Evolutionary conservation across 1,284 basidiomycete species (phyloP).

Genomic region (Lentinula novae-zelandiae): DNA sequence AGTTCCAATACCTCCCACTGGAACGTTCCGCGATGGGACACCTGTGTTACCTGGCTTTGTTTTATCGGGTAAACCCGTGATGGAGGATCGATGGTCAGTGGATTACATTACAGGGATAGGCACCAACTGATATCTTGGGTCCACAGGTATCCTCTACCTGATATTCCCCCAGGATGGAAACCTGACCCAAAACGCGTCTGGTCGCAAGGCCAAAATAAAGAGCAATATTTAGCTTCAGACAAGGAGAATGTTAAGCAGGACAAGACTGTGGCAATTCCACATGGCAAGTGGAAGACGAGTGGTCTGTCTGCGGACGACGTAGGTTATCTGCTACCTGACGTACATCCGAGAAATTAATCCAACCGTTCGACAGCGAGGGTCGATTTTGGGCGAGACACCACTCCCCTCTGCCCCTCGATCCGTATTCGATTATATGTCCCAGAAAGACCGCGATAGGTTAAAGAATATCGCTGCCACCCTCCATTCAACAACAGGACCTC

Average conservation of each 20-base stretch:
- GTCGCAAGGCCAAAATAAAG: slow-evolving; percentile 42
- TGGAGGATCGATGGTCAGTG: slow-evolving; percentile 71
- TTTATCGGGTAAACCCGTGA: slow-evolving; percentile 63
- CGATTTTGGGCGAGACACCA: slow-evolving; percentile 78
- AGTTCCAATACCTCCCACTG: slow-evolving; percentile 21
- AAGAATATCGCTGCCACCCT: slow-evolving; percentile 52
- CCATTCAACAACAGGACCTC: background rate
- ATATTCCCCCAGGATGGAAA: slow-evolving; percentile 80
- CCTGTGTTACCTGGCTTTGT: slow-evolving; percentile 75
- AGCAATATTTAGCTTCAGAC: background rate
- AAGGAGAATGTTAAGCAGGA: slow-evolving; percentile 43
- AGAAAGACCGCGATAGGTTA: slow-evolving; percentile 85
- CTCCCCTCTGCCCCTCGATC: slow-evolving; percentile 70
- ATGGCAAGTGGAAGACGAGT: slow-evolving; percentile 46
- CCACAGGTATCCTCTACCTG: slow-evolving; percentile 74
- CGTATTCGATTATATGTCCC: slow-evolving; percentile 90
- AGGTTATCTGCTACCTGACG: slow-evolving; percentile 4
- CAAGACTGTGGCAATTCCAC: slow-evolving; percentile 23
- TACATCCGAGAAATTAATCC: background rate
- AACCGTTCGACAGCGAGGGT: slow-evolving; percentile 58
- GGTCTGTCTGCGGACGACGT: slow-evolving; percentile 72
- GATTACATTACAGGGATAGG: slow-evolving; percentile 9
- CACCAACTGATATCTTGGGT: slow-evolving; percentile 4
- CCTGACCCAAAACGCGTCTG: slow-evolving; percentile 82
- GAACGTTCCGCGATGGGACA: slow-evolving; percentile 70